Conservation (phyloP, 108 stramenopile species). For the Seminavis robusta region DNA sequence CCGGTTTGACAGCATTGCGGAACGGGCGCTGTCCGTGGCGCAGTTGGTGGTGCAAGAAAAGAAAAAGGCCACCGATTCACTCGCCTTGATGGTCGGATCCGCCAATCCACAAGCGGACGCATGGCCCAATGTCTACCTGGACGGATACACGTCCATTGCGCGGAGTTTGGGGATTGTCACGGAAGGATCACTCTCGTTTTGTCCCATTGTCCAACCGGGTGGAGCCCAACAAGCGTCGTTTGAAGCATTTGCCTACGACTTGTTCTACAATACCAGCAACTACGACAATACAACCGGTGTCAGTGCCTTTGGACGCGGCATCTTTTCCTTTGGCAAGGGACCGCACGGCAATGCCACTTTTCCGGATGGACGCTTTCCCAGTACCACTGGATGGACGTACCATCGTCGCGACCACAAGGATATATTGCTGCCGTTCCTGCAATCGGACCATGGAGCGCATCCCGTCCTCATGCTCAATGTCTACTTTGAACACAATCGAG, state of each 20-base stretch:
- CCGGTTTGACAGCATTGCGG: conserved; percentile 13
- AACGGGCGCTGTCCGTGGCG: conserved; percentile 5
- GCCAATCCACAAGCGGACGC: conserved; percentile 3
- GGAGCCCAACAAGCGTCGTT: background rate
- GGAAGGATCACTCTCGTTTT: conserved; percentile 5
- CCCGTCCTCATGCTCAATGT: conserved; percentile 14
- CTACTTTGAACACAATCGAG: conserved; percentile 8
- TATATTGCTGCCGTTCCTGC: conserved; percentile 20
- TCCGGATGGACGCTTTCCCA: conserved; percentile 15
- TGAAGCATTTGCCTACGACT: conserved; percentile 19
- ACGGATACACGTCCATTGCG: conserved; percentile 9
- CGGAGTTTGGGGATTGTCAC: conserved; percentile 6
- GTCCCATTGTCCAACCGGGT: conserved; percentile 6
- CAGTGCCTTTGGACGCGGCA: conserved; percentile 20
- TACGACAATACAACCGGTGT: conserved; percentile 5
- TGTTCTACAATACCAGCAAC: background rate
- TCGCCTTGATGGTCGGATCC: conserved; percentile 6
- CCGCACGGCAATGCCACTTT: background rate
- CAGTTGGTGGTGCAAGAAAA: conserved; percentile 4
- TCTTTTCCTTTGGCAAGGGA: conserved; percentile 7
- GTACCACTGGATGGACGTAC: background rate
- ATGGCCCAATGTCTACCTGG: conserved; percentile 10
- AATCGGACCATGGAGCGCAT: conserved; percentile 8
- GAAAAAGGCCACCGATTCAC: conserved; percentile 1
- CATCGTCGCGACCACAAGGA: conserved; percentile 5